Evolutionary conservation across 257 asterid species (phyloP).

Genomic region (Agastache rugosa): DNA sequence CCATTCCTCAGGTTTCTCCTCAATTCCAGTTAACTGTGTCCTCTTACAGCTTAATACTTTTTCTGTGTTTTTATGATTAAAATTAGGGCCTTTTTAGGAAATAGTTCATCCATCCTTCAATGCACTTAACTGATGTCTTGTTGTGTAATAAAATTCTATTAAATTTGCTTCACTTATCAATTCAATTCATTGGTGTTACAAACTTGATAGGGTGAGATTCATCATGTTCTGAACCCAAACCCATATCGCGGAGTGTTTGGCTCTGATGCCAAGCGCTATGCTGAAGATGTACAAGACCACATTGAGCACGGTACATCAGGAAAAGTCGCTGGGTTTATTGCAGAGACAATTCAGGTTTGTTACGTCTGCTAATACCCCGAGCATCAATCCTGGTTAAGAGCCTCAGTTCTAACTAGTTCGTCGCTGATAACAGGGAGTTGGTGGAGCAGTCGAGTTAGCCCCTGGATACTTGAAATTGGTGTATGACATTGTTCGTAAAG

Average conservation of each 20-base stretch:
- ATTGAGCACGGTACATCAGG: constrained; percentile 95
- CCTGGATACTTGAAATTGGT: constrained; percentile 91
- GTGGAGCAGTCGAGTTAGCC: constrained; percentile 97
- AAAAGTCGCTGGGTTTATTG: constrained; percentile 91
- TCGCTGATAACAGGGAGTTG: constrained; percentile 77
- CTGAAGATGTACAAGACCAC: constrained; percentile 93
- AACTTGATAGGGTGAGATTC: constrained; percentile 79
- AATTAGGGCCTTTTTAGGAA: too few relatives aligned
- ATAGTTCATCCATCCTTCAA: too few relatives aligned
- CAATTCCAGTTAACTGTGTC: too few relatives aligned
- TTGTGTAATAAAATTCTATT: too few relatives aligned
- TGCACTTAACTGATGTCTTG: neutral
- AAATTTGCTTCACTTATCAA: too few relatives aligned
- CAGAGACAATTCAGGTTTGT: constrained; percentile 90
- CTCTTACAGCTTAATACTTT: too few relatives aligned
- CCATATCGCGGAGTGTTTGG: constrained; percentile 94
- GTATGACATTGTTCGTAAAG: constrained; percentile 79
- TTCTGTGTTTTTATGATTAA: neutral
- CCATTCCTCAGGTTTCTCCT: constrained; percentile 84
- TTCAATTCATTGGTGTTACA: too few relatives aligned
- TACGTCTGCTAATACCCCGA: too few relatives aligned
- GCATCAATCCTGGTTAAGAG: constrained; percentile 21
- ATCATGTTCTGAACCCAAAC: constrained; percentile 89
- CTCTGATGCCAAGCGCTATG: constrained; percentile 75
- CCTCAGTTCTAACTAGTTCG: constrained; percentile 27